These are phyloP conservation scores for Sphenostylis stenocarpa DNA, from an alignment of 306 rosid species.

Conservation along the genomic window DNA sequence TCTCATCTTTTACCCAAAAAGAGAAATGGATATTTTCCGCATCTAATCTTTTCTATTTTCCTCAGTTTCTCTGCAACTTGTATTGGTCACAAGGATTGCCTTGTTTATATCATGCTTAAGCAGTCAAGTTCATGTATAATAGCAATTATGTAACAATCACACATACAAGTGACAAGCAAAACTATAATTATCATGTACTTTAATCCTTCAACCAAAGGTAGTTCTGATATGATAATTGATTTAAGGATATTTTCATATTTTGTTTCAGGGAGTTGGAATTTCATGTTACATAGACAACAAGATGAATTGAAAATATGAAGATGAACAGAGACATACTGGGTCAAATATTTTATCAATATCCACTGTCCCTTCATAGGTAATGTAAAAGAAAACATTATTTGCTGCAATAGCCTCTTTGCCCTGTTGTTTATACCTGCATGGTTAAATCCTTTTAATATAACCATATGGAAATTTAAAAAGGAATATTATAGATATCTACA, in stretches of 20 bases:
- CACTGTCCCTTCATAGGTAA: constrained; percentile 92
- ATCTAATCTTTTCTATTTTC: too few species aligned
- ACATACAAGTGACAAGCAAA: neutral
- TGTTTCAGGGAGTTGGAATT: neutral
- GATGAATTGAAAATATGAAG: constrained; percentile 23
- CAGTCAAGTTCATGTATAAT: neutral
- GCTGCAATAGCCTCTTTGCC: constrained; percentile 90
- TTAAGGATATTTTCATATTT: neutral
- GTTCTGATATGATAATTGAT: neutral
- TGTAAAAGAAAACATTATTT: constrained; percentile 91
- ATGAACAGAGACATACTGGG: constrained; percentile 65
- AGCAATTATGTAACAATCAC: neutral
- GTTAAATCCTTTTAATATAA: constrained; percentile 37
- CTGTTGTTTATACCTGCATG: constrained; percentile 86
- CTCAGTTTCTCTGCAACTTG: too few species aligned
- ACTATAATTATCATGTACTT: neutral
- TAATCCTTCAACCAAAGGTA: neutral
- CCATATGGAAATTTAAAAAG: constrained; percentile 30
- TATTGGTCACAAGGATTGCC: too few species aligned
- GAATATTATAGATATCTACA: too few species aligned
- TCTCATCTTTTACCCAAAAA: too few species aligned
- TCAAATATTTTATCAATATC: constrained; percentile 93
- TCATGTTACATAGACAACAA: constrained; percentile 23
- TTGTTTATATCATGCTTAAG: constrained; percentile 15
- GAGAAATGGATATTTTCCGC: too few species aligned